These are phyloP conservation scores for Coniochaeta prunicola DNA, from an alignment of 2,329 filamentous ascomycete species.

Conservation along the genomic window DNA sequence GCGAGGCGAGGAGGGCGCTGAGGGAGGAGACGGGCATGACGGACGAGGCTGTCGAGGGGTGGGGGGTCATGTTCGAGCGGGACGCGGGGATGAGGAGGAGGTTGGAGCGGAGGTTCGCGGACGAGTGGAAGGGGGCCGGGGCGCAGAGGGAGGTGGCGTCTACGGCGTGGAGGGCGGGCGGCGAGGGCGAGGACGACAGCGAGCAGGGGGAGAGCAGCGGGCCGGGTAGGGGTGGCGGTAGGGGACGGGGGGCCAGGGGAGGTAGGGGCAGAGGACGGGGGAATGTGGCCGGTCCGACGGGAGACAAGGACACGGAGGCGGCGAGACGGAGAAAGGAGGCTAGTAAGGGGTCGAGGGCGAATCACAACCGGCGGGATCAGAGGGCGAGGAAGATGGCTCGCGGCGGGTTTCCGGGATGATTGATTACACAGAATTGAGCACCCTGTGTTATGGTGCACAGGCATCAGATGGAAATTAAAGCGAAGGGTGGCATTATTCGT, in stretches of 20 bases:
- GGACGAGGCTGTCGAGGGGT: conserved; percentile 90
- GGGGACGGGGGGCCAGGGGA: conserved; percentile 39
- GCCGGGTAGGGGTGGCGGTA: conserved; percentile 26
- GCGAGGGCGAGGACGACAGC: conserved; percentile 43
- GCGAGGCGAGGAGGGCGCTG: conserved; percentile 54
- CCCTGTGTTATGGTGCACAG: not conserved
- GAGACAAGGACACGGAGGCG: conserved; percentile 64
- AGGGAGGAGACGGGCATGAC: conserved; percentile 79
- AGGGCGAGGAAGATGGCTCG: conserved; percentile 59
- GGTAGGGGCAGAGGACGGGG: conserved; percentile 47
- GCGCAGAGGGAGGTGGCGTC: conserved; percentile 54
- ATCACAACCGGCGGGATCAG: conserved; percentile 76
- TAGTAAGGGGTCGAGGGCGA: conserved; percentile 73
- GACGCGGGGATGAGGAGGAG: conserved; percentile 61
- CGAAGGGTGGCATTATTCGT: not conserved
- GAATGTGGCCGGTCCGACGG: conserved; percentile 56
- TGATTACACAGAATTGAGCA: not conserved
- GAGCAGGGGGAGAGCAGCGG: conserved; percentile 45
- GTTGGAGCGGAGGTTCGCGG: conserved; percentile 63
- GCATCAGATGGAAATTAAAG: not conserved
- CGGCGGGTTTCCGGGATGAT: conserved; percentile 30
- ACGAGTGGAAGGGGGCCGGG: conserved; percentile 51
- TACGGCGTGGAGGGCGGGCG: conserved; percentile 56
- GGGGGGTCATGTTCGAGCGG: conserved; percentile 77
- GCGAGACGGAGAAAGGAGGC: conserved; percentile 73